These are phyloP conservation scores for Ceratobasidium sp. DNA, from an alignment of 1,284 basidiomycete species.

Conservation along the genomic window DNA sequence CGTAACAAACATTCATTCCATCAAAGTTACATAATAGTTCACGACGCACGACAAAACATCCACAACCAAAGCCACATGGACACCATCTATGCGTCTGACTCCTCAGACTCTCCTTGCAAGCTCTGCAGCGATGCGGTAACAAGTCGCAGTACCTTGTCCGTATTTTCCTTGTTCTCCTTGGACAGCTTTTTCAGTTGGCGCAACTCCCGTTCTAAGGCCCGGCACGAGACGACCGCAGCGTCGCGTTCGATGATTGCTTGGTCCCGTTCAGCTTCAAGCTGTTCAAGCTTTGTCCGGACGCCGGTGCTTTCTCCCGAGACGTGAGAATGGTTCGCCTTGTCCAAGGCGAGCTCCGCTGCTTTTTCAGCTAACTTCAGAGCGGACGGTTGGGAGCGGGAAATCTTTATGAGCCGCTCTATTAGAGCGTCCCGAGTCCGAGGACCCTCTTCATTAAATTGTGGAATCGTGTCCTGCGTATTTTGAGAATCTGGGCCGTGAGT, in stretches of 20 bases:
- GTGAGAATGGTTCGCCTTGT: not conserved
- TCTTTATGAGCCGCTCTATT: no score
- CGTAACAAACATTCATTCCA: slow-evolving; percentile 11
- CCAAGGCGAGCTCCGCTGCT: not conserved
- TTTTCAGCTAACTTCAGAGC: slow-evolving; percentile 2
- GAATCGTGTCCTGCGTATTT: no score
- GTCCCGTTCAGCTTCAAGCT: not conserved
- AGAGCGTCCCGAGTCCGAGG: no score
- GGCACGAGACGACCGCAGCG: slow-evolving; percentile 9
- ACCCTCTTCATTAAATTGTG: no score
- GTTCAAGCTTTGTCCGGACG: slow-evolving; percentile 4
- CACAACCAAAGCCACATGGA: not conserved
- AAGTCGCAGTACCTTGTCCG: slow-evolving; percentile 5
- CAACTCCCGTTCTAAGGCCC: not conserved
- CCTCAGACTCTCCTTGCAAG: slow-evolving; percentile 2
- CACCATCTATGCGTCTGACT: not conserved
- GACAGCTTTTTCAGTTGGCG: not conserved
- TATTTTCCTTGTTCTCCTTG: slow-evolving; percentile 6
- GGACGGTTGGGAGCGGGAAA: not conserved
- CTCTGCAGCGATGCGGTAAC: slow-evolving; percentile 26
- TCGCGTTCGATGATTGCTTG: not conserved
- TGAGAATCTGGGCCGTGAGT: no score
- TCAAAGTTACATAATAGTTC: not conserved
- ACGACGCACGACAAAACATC: not conserved
- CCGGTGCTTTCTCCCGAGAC: not conserved